Conservation (phyloP, 2,329 filamentous ascomycete species). For the Septoria petroselini region DNA sequence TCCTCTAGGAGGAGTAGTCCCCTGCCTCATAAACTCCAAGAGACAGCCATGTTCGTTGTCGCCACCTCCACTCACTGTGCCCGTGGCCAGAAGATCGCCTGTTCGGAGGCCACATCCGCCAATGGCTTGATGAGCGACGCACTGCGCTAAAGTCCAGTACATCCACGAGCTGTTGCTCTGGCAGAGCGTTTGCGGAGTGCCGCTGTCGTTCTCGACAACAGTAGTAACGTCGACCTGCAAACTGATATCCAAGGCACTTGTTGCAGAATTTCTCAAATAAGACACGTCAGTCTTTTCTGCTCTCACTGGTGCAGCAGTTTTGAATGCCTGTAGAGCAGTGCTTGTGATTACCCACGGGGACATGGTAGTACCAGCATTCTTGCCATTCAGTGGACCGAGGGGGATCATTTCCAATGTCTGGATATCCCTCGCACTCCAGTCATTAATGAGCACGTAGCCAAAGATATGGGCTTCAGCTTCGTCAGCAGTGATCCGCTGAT, state of each 20-base stretch:
- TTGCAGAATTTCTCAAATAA: constrained; percentile 30
- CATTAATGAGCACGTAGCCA: constrained; percentile 59
- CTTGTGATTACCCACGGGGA: constrained; percentile 60
- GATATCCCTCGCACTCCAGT: constrained; percentile 63
- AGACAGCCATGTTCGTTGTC: constrained; percentile 43
- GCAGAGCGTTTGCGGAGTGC: constrained; percentile 21
- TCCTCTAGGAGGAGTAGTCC: constrained; percentile 36
- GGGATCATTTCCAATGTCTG: constrained; percentile 61
- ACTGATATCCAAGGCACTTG: constrained; percentile 27
- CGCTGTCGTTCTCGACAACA: constrained; percentile 5
- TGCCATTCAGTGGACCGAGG: constrained; percentile 59
- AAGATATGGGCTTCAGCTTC: constrained; percentile 56
- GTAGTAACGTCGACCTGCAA: constrained; percentile 27
- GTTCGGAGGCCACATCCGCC: constrained; percentile 42
- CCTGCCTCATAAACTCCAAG: constrained; percentile 42
- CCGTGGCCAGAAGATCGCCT: constrained; percentile 44
- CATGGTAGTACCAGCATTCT: constrained; percentile 59
- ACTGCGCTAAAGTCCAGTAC: constrained; percentile 46
- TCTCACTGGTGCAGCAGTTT: constrained; percentile 24
- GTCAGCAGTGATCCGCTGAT: constrained; percentile 38
- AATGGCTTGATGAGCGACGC: constrained; percentile 43
- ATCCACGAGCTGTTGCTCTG: constrained; percentile 37
- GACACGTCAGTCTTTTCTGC: constrained; percentile 18
- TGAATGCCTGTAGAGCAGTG: constrained; percentile 50
- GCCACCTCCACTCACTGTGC: constrained; percentile 42